Evolutionary conservation across 352 stramenopile species (phyloP).

Genomic region (Phytophthora nicotianae): DNA sequence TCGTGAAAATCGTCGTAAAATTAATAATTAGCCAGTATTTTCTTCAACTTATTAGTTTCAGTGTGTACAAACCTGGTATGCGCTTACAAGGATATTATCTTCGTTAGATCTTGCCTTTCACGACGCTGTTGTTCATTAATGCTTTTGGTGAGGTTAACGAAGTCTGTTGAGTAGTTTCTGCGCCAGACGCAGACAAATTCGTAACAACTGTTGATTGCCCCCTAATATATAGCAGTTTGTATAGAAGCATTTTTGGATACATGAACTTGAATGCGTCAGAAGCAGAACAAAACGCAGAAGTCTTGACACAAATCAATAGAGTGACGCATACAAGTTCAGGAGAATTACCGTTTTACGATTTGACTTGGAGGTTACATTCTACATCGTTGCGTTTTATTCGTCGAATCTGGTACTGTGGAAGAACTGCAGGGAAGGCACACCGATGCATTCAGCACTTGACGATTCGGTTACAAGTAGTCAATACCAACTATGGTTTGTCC

Average conservation of each 20-base stretch:
- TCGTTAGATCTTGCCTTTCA: too few relatives aligned
- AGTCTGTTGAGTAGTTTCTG: background rate
- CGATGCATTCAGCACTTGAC: background rate
- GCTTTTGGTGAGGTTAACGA: too few relatives aligned
- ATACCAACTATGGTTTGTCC: background rate
- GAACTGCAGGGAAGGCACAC: too few relatives aligned
- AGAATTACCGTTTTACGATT: too few relatives aligned
- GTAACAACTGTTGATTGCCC: background rate
- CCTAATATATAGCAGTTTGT: background rate
- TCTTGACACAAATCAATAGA: background rate
- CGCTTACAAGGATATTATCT: too few relatives aligned
- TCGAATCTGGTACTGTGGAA: too few relatives aligned
- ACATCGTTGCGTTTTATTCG: too few relatives aligned
- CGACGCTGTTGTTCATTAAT: too few relatives aligned
- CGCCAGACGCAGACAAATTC: background rate
- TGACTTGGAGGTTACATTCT: too few relatives aligned
- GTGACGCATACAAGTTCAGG: too few relatives aligned
- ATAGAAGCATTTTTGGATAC: background rate
- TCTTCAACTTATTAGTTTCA: too few relatives aligned
- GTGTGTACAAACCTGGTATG: too few relatives aligned
- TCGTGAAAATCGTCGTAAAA: background rate
- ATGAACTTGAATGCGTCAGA: background rate
- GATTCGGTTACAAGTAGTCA: background rate
- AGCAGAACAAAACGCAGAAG: slow-evolving; percentile 1
- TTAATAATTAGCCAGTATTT: background rate